Percentiles rank a stretch among this genome's conserved stretches.
phyloP scores from a whole-genome alignment of 1,139 yeast species.

The Diutina mesorugosa region DNA sequence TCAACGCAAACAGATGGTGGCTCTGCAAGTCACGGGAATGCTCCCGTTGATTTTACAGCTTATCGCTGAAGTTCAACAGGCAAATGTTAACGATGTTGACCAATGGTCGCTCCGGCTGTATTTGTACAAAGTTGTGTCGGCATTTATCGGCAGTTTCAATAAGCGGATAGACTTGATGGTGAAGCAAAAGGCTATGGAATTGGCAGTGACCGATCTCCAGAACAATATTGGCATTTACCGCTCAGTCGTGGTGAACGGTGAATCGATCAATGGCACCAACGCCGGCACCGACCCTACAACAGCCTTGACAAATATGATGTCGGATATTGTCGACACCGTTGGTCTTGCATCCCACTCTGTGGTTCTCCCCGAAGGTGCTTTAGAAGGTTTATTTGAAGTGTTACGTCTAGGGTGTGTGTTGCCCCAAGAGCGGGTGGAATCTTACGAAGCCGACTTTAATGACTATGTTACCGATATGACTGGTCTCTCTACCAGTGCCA shows the following conservation, averaged over 20 bases:
- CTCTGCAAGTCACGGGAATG: not conserved
- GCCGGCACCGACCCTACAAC: not conserved
- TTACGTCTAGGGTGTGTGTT: constrained; percentile 6
- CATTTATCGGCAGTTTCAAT: not conserved
- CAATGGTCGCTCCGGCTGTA: not conserved
- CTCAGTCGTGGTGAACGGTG: not conserved
- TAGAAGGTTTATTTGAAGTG: not conserved
- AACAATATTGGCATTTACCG: not conserved
- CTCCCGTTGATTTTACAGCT: not conserved
- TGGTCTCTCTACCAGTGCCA: constrained; percentile 39
- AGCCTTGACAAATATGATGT: not conserved
- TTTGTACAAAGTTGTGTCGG: not conserved
- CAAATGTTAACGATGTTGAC: not conserved
- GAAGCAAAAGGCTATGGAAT: not conserved
- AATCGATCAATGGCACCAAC: not conserved
- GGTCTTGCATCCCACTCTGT: not conserved
- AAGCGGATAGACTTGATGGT: not conserved
- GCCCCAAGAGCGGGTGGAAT: constrained; percentile 16
- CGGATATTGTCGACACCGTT: not conserved
- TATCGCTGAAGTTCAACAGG: not conserved
- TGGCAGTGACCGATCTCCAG: not conserved
- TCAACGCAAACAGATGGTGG: not conserved
- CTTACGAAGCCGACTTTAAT: constrained; percentile 44
- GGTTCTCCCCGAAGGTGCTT: not conserved
- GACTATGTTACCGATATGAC: constrained; percentile 59